These are phyloP conservation scores for Ustilago lituana DNA, from an alignment of 1,284 basidiomycete species.

Conservation along the genomic window DNA sequence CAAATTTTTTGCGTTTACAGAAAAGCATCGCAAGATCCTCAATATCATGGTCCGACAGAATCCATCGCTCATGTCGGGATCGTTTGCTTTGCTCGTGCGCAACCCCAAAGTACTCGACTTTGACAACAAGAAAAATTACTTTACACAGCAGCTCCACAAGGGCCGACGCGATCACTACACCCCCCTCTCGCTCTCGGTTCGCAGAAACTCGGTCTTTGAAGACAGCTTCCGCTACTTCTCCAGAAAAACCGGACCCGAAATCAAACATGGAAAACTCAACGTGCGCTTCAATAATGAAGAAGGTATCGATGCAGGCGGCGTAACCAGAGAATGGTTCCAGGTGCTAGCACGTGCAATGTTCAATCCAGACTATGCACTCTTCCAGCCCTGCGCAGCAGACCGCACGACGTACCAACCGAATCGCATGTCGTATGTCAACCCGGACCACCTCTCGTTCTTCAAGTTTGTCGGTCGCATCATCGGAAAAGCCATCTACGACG, in stretches of 20 bases:
- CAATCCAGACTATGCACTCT: conserved; percentile 97
- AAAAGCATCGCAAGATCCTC: conserved; percentile 90
- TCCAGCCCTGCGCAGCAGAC: conserved; percentile 88
- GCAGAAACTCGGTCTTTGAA: conserved; percentile 92
- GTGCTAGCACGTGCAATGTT: conserved; percentile 98
- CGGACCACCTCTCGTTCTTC: conserved; percentile 96
- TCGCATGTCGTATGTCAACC: conserved; percentile 83
- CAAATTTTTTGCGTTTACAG: conserved; percentile 92
- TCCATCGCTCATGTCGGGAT: conserved; percentile 95
- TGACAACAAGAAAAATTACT: conserved; percentile 99
- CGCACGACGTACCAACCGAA: conserved; percentile 95
- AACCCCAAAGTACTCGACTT: conserved; percentile 98
- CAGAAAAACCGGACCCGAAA: conserved; percentile 89
- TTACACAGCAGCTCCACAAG: conserved; percentile 93
- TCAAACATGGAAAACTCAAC: conserved; percentile 97
- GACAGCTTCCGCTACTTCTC: conserved; percentile 94
- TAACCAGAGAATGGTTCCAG: conserved; percentile 98
- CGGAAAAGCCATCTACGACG: conserved; percentile 92
- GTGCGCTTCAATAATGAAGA: conserved; percentile 97
- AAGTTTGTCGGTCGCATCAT: conserved; percentile 98
- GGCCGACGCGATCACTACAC: conserved; percentile 80
- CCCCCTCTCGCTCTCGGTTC: conserved; percentile 89
- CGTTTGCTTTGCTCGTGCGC: conserved; percentile 93
- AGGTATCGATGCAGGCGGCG: conserved; percentile 96
- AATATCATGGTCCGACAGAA: conserved; percentile 98